Evolutionary conservation across 148 eudicot genomes (phyloP), one percentile per base, ranked within the genome.

Genomic region (Silene latifolia): DNA sequence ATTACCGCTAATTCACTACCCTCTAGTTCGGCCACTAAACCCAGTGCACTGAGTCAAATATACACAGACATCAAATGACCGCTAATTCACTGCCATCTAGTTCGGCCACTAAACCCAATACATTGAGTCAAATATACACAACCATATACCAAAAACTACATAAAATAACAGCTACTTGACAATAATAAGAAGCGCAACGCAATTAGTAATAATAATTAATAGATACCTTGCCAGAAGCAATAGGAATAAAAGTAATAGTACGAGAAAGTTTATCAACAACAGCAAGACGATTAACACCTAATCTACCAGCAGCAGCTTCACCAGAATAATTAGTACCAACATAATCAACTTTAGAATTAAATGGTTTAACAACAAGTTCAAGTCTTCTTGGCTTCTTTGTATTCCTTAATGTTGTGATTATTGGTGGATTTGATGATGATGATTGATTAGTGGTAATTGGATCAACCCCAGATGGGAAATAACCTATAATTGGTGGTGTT

Each of bases 151-250:
- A 39, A 39, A 39, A 39, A 39, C 9, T 5, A 35, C 44, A 39
- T 39, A 0, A 39, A 39, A 39, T 5, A 39, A 39, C 44, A 2
- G 5, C 42, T 35, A 35, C 6, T 39, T 39, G 8, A 39, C 8
- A 48, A 19, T 8, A 39, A 13, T 1, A 17, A 39, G 53, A 54
- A 35, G 39, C 19, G 39, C 27, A 53, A 68, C 42, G 42, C 6
- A 35, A 35, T 5, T 1, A 35, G 42, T 35, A 35, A 35, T 35
- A 35, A 35, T 35, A 35, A 6, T 5, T 7, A 6, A 7, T 39
- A 39, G 8, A 39, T 74, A 86, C 98, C 97, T 86, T 91, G 53
- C 90, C 87, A 54, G 91, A 71, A 62, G 84, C 86, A 77, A 94
- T 77, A 0, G 93, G 97, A 35, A 88, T 82, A 78, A 95, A 79